A percentile compares a stretch with the other conserved stretches of the same genome.
Conservation (phyloP, 1,284 basidiomycete genomes). For the Neonothopanus nambi region DNA sequence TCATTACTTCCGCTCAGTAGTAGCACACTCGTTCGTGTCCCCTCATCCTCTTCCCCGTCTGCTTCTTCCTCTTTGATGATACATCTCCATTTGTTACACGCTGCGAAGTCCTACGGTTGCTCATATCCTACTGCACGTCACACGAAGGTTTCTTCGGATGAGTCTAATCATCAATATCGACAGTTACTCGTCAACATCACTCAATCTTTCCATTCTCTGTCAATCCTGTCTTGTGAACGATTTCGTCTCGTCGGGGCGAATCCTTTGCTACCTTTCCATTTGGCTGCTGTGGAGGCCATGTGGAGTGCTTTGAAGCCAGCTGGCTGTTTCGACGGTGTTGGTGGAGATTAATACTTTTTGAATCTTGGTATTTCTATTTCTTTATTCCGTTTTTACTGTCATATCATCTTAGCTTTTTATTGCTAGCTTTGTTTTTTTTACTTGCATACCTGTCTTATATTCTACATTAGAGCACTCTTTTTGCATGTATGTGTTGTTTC, state of each 20-base stretch:
- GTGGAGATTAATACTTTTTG: background rate
- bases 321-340: background rate
- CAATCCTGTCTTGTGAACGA: conserved; percentile 54
- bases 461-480: too few species aligned
- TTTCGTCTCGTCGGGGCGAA: conserved; percentile 47
- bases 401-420: background rate
- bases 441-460: too few species aligned
- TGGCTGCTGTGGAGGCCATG: conserved; percentile 68
- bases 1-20: conserved; percentile 55
- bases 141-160: conserved; percentile 29
- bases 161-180: conserved; percentile 22
- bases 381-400: background rate
- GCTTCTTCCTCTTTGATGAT: conserved; percentile 51
- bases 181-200: conserved; percentile 58
- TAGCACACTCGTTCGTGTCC: conserved; percentile 55
- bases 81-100: conserved; percentile 61
- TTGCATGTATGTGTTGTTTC: too few species aligned
- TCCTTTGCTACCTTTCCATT: conserved; percentile 62
- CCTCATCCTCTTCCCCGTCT: conserved; percentile 41
- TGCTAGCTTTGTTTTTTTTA: background rate
- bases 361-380: background rate
- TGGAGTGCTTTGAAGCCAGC: conserved; percentile 30
- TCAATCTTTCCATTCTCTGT: conserved; percentile 66
- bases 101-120: conserved; percentile 38
- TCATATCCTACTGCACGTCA: conserved; percentile 18